Percentiles rank a stretch among this genome's conserved stretches.
phyloP scores from a whole-genome alignment of 192 early-diverging fungal genomes.

The Powellomyces hirtus region DNA sequence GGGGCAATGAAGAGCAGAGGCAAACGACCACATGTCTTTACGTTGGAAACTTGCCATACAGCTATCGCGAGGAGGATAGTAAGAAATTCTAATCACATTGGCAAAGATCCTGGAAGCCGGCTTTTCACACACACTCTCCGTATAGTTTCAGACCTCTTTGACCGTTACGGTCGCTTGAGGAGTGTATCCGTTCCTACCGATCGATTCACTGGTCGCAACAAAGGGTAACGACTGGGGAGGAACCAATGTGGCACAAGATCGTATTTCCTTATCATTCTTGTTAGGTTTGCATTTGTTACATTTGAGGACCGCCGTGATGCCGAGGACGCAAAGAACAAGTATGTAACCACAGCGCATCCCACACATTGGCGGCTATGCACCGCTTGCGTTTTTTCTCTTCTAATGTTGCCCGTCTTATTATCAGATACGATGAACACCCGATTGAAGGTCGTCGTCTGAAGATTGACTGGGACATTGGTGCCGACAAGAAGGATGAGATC shows the following conservation, averaged over 20 bases:
- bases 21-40: conserved; percentile 61
- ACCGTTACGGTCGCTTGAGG: conserved; percentile 66
- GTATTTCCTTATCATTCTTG: too few species aligned
- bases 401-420: not conserved
- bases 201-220: conserved; percentile 71
- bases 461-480: conserved; percentile 50
- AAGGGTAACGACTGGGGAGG: too few species aligned
- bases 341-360: too few species aligned
- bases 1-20: conserved; percentile 68
- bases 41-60: conserved; percentile 76
- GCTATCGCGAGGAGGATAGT: conserved; percentile 64
- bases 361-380: too few species aligned
- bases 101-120: not conserved
- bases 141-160: conserved; percentile 65
- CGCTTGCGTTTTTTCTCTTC: too few species aligned
- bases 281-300: conserved; percentile 77
- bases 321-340: conserved; percentile 59
- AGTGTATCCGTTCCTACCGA: conserved; percentile 73
- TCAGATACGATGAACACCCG: conserved; percentile 20
- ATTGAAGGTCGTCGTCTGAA: conserved; percentile 40
- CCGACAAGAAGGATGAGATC: conserved; percentile 43
- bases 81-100: not conserved
- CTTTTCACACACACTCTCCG: not conserved
- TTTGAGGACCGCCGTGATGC: conserved; percentile 72
- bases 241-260: too few species aligned